Conservation (phyloP, 2,329 filamentous ascomycete genomes). For the Dactylellina drechsleri region DNA sequence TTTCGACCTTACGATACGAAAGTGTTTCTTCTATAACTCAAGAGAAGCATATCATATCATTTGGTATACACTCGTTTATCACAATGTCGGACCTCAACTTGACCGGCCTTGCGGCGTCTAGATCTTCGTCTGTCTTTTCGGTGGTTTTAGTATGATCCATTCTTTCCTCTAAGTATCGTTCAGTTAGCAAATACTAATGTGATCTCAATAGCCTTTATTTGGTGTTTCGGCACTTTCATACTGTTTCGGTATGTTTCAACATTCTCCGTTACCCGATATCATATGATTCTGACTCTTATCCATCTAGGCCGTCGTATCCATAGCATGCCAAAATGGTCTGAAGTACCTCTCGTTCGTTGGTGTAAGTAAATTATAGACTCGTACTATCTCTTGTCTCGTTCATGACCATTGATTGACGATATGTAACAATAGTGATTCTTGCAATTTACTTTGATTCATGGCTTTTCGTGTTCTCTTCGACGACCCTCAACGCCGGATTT, state of each 20-base stretch:
- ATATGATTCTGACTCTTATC: neutral
- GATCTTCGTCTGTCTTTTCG: conserved; percentile 40
- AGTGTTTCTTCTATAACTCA: too few species aligned
- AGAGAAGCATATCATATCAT: too few species aligned
- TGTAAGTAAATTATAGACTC: conserved; percentile 23
- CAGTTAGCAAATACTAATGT: neutral
- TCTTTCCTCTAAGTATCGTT: neutral
- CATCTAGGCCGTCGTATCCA: conserved; percentile 43
- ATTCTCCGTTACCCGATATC: neutral
- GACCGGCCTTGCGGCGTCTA: too few species aligned
- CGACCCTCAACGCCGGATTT: conserved; percentile 69
- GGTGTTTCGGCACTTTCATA: conserved; percentile 46
- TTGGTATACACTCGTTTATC: too few species aligned
- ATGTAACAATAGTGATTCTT: conserved; percentile 66
- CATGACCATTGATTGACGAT: too few species aligned
- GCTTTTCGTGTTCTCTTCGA: conserved; percentile 69
- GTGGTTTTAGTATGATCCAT: conserved; percentile 37
- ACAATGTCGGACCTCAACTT: too few species aligned
- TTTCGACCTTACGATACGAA: too few species aligned
- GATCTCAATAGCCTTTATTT: conserved; percentile 31
- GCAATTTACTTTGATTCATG: conserved; percentile 71
- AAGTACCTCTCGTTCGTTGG: conserved; percentile 51
- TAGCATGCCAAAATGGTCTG: conserved; percentile 34
- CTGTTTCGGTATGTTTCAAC: conserved; percentile 43
- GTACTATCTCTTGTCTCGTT: neutral